phyloP scores from a whole-genome alignment of 2,329 filamentous ascomycete genomes.

The Neocucurbitaria cava region DNA sequence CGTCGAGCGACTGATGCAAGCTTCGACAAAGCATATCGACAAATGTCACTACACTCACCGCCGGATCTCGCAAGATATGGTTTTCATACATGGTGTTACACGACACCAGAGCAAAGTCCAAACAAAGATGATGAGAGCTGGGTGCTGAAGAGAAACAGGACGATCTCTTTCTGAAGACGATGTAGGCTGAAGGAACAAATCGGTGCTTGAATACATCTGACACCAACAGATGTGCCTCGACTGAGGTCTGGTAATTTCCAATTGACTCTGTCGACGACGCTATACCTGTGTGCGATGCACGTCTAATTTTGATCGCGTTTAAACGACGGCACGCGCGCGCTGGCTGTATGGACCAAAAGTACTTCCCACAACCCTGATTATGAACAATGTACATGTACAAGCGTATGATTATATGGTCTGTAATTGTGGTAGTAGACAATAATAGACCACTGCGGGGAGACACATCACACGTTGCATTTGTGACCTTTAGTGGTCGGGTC shows the following conservation, averaged over 20 bases:
- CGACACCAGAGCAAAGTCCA: constrained; percentile 8
- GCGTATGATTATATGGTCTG: not conserved
- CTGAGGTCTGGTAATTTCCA: constrained; percentile 3
- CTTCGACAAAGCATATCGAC: not conserved
- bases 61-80: constrained; percentile 2
- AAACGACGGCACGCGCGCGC: not conserved
- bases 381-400: not conserved
- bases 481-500: not conserved
- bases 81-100: constrained; percentile 9
- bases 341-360: not conserved
- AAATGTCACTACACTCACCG: not conserved
- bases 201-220: constrained; percentile 2
- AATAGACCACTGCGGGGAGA: not conserved
- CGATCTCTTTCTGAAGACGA: constrained; percentile 24
- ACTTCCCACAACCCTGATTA: not conserved
- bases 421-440: not conserved
- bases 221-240: not conserved
- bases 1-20: constrained; percentile 25
- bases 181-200: constrained; percentile 4
- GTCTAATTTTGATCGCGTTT: no score
- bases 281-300: not conserved
- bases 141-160: constrained; percentile 13
- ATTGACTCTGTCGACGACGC: not conserved
- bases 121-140: not conserved
- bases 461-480: not conserved